Evolutionary conservation across 306 rosid genomes (phyloP).

Genomic region (Geum urbanum): DNA sequence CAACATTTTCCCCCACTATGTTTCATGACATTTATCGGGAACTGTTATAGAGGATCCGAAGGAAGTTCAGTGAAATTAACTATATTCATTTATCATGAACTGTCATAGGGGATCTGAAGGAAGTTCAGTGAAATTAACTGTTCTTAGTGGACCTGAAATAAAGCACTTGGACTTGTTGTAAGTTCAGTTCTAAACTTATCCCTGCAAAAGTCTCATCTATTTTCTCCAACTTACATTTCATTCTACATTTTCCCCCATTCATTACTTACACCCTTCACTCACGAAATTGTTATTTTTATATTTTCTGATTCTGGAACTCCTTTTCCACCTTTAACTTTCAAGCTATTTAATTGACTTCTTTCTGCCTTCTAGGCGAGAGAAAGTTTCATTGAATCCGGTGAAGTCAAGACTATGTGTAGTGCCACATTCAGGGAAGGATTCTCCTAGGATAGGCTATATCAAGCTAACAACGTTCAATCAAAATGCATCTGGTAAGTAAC

Average conservation of each 20-base stretch:
- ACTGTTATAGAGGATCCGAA: constrained; percentile 74
- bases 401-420: constrained; percentile 75
- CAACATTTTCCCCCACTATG: neutral
- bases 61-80: constrained; percentile 84
- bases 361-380: constrained; percentile 73
- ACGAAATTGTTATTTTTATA: neutral
- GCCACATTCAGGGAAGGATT: constrained; percentile 59
- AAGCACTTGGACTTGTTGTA: constrained; percentile 64
- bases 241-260: neutral
- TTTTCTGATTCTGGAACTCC: neutral
- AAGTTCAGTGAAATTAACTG: constrained; percentile 71
- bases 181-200: constrained; percentile 25
- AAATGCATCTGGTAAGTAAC: constrained; percentile 73
- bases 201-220: neutral
- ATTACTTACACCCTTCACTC: too few relatives aligned
- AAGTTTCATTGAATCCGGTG: constrained; percentile 82
- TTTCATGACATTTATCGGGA: constrained; percentile 23
- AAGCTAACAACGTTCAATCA: constrained; percentile 81
- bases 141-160: constrained; percentile 67
- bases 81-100: constrained; percentile 26
- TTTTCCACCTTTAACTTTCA: neutral
- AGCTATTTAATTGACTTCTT: neutral
- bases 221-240: neutral
- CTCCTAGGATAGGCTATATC: constrained; percentile 79
- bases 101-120: constrained; percentile 87